Evolutionary conservation across 1,284 basidiomycete species (phyloP), one percentile per base, ranked within the genome.

Genomic region (Malassezia equina): DNA sequence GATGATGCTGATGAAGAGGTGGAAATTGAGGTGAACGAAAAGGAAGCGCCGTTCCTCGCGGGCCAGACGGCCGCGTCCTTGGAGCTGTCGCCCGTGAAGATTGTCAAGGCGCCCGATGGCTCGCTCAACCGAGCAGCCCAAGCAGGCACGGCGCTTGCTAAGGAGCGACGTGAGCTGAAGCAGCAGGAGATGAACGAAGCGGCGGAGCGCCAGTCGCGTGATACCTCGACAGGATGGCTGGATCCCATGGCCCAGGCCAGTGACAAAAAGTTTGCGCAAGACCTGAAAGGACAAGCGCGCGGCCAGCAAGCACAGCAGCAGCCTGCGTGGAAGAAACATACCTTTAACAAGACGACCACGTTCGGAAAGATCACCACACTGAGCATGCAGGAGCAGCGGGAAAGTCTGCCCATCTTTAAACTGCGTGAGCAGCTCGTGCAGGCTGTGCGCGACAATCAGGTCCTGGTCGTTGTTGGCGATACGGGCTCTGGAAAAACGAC

Each of bases 321-420:
- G 39, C 86, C 91, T 1, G 84, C 84, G 32, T 98, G 94, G 94
- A 90, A 87, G 76, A 84, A 88, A 62, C 85, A 84, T 56, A 85
- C 87, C 23, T 90, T 94, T 75, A 95, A 94, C 79, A 95, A 95
- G 77, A 85, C 88, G n/a, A 91, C 88, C 1, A 91, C 90, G 0
- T 98, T 87, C 66, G 90, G 93, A 66, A 87, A 89, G 77, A 87
- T 93, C 63, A 95, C 93, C 1, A 81, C 69, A 24, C 79, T 95
- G 52, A 89, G 86, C 62, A 94, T 99, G 44, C 86, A 91, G 69
- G 93, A 98, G 6, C 94, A 98, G 72, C 79, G 94, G 43, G 84
- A 84, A 72, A 86, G 81, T 67, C 77, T 98, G 57, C 94, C 94
- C 3, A 96, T 98, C 55, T 98, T 84, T 79, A 96, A 96, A 76